Evolutionary conservation across 2,329 filamentous ascomycete genomes (phyloP), one percentile per base, ranked within the genome.

Genomic region (Aureobasidium namibiae): DNA sequence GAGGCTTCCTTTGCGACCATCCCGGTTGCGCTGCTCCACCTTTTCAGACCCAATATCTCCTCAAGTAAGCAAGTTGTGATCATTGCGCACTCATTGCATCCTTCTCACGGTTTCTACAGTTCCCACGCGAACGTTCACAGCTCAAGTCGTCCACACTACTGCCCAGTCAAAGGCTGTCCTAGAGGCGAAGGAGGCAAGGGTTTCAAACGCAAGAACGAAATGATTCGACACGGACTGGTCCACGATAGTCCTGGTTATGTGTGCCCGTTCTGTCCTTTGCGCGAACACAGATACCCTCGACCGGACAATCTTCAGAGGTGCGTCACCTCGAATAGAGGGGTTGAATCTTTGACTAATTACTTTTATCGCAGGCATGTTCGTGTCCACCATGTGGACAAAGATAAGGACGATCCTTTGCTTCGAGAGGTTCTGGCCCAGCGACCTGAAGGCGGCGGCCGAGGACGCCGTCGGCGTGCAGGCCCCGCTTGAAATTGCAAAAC

Each of bases 251-350:
- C 94, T 1, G 92, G 92, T 61, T 99, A 97, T 68, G 86, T 96
- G 31, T 99, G 94, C 72, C 94, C 94, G 0, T 97, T 96, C 70
- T 99, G 94, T 72, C 89, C 90, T 1, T 91, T 96, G 68, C 82
- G 91, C 65, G 91, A 96, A 70, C 92, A 96, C 72, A 92, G 88
- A 70, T 97, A 97, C 71, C 94, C 94, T 5, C 81, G 94, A 65
- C 94, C 94, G 34, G 94, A 99, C 72, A 97, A 97, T 77, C 76
- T 99, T 59, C 92, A 96, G 77, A 85, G 92, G 90, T 95, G 79
- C 64, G 81, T 71, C 8, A 14, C 13, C 1, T 14, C 2, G 18
- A 10, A 23, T 5, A 6, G 3, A 16, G 2, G 4, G 23, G 2
- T 21, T 1, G 9, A 16, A 1, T 3, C 13, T 7, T n/a, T 34